phyloP scores from a whole-genome alignment of 768 basidiomycete species.

The Termitomyces sp. region DNA sequence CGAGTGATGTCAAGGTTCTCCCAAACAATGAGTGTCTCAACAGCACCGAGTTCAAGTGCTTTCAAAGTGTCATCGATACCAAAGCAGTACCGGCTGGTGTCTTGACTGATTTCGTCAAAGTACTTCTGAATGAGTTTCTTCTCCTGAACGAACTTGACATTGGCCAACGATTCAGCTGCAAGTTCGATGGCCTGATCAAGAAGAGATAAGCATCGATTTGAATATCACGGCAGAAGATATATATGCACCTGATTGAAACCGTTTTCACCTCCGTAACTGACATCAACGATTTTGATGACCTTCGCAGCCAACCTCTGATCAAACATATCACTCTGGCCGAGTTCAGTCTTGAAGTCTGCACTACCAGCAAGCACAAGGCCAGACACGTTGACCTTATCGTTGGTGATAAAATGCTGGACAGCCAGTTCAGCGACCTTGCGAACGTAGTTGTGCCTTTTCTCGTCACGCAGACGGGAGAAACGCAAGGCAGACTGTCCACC shows the following conservation, averaged over 20 bases:
- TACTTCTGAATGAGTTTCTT: slow-evolving; percentile 97
- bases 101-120: slow-evolving; percentile 99
- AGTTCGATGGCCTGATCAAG: slow-evolving; percentile 86
- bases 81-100: slow-evolving; percentile 95
- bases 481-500: slow-evolving; percentile 99
- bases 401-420: slow-evolving; percentile 96
- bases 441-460: slow-evolving; percentile 99
- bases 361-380: slow-evolving; percentile 95
- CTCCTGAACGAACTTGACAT: slow-evolving; percentile 99
- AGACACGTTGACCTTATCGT: slow-evolving; percentile 97
- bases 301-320: slow-evolving; percentile 84
- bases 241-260: slow-evolving; percentile 89
- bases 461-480: slow-evolving; percentile 98
- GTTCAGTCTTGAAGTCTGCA: slow-evolving; percentile 98
- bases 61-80: slow-evolving; percentile 97
- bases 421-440: slow-evolving; percentile 97
- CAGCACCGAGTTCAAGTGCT: slow-evolving; percentile 91
- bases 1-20: slow-evolving; percentile 93
- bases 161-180: slow-evolving; percentile 90
- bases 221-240: neutral
- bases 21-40: slow-evolving; percentile 98
- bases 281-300: slow-evolving; percentile 97
- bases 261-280: slow-evolving; percentile 97
- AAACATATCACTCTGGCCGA: slow-evolving; percentile 95
- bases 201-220: neutral